A percentile compares a stretch with the other conserved stretches of the same genome.
These are phyloP conservation scores for Talaromyces albobiverticillius DNA, from an alignment of 2,329 filamentous ascomycete species.

Conservation along the genomic window DNA sequence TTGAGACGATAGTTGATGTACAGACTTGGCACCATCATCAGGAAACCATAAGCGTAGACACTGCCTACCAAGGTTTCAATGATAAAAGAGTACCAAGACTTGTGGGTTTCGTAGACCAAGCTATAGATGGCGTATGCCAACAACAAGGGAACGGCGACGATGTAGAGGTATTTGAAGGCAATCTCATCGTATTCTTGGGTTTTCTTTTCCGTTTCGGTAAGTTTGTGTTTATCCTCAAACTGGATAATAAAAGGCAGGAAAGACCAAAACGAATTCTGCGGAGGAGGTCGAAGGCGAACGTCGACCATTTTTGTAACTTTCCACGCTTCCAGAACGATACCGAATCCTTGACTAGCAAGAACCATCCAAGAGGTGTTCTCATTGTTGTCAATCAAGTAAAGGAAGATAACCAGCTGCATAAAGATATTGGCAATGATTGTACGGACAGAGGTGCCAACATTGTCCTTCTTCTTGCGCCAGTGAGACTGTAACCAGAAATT, in stretches of 20 bases:
- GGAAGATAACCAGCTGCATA: slow-evolving; percentile 94
- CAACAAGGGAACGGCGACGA: slow-evolving; percentile 82
- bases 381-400: slow-evolving; percentile 95
- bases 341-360: slow-evolving; percentile 83
- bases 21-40: slow-evolving; percentile 97
- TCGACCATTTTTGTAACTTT: slow-evolving; percentile 96
- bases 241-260: slow-evolving; percentile 74
- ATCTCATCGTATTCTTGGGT: slow-evolving; percentile 98
- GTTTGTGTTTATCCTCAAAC: slow-evolving; percentile 95
- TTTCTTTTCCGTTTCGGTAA: slow-evolving; percentile 93
- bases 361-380: slow-evolving; percentile 99
- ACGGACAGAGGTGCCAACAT: slow-evolving; percentile 91
- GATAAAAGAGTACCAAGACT: slow-evolving; percentile 96
- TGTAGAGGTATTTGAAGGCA: slow-evolving; percentile 96
- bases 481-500: slow-evolving; percentile 55
- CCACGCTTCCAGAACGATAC: slow-evolving; percentile 78
- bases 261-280: slow-evolving; percentile 66
- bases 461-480: slow-evolving; percentile 99
- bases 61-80: slow-evolving; percentile 93
- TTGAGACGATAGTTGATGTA: slow-evolving; percentile 99
- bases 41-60: slow-evolving; percentile 96
- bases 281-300: slow-evolving; percentile 70
- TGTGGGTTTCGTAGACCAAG: slow-evolving; percentile 88
- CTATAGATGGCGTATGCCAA: slow-evolving; percentile 89
- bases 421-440: slow-evolving; percentile 96